These are phyloP conservation scores for Cichorium intybus DNA, from an alignment of 140 eudicot species.

Conservation along the genomic window DNA sequence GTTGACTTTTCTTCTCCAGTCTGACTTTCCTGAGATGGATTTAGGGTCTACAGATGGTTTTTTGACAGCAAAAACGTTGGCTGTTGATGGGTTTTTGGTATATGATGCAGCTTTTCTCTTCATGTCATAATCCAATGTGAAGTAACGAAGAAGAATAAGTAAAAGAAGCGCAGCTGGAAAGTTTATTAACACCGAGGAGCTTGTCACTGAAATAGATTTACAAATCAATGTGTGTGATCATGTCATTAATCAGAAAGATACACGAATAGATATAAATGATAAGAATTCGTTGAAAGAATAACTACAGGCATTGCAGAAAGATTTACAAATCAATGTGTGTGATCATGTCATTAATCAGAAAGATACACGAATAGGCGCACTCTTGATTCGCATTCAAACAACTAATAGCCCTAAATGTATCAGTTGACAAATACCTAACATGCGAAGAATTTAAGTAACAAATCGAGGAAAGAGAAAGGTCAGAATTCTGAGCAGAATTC, in stretches of 20 bases:
- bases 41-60: constrained; percentile 43
- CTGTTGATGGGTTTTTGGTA: constrained; percentile 49
- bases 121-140: constrained; percentile 73
- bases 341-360: constrained; percentile 20
- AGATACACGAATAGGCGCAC: background rate
- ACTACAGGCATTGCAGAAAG: too few relatives aligned
- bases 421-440: constrained; percentile 2
- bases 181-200: constrained; percentile 92
- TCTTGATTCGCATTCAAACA: constrained; percentile 10
- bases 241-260: constrained; percentile 17
- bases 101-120: constrained; percentile 84
- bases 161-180: constrained; percentile 81
- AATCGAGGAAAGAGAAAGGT: background rate
- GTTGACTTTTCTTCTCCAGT: constrained; percentile 87
- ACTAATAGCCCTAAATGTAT: constrained; percentile 4
- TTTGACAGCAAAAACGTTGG: constrained; percentile 32
- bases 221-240: constrained; percentile 10
- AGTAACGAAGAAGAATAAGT: constrained; percentile 64
- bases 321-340: constrained; percentile 13
- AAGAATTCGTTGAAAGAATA: too few relatives aligned
- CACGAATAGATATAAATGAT: background rate
- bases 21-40: constrained; percentile 41
- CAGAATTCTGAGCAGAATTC: constrained; percentile 11
- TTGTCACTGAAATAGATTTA: constrained; percentile 69
- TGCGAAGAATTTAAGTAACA: background rate